phyloP scores from a whole-genome alignment of 805 yeast species.

The Wickerhamiella nectarea region DNA sequence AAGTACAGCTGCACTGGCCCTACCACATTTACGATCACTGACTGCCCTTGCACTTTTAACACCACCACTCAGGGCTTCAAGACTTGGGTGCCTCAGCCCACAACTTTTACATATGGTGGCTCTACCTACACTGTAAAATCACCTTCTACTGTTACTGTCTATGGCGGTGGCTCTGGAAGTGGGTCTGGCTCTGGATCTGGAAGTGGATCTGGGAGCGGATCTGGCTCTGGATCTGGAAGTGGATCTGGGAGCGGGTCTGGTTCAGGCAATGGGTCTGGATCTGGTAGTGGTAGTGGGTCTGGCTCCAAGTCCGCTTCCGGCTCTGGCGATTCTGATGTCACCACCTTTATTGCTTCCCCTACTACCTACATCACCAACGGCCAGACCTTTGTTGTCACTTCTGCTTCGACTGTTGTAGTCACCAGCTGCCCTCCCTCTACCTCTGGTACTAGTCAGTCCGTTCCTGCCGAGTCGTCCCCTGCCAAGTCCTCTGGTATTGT shows the following conservation, averaged over 20 bases:
- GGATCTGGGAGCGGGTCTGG: background rate
- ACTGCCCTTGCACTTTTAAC: constrained; percentile 1
- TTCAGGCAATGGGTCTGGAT: background rate
- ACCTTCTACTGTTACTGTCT: background rate
- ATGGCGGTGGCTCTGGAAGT: background rate
- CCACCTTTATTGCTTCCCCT: background rate
- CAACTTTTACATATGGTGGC: background rate
- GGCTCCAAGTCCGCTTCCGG: background rate
- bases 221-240: constrained; percentile 1
- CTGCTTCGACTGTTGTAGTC: background rate
- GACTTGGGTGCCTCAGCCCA: background rate
- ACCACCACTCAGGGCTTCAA: background rate
- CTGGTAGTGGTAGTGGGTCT: background rate
- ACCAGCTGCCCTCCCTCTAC: background rate
- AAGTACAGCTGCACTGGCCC: constrained; percentile 13
- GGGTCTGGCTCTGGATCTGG: background rate
- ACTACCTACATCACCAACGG: constrained; percentile 1
- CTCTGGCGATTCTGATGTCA: background rate
- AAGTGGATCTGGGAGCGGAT: background rate
- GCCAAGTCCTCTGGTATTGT: background rate
- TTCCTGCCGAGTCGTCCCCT: too few relatives aligned
- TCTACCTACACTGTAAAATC: background rate
- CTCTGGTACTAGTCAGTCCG: too few relatives aligned
- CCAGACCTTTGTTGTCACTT: background rate
- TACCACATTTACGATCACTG: constrained; percentile 1